Base-by-base conservation (phyloP, 139 green algal species). In the Closterium sp. region DNA sequence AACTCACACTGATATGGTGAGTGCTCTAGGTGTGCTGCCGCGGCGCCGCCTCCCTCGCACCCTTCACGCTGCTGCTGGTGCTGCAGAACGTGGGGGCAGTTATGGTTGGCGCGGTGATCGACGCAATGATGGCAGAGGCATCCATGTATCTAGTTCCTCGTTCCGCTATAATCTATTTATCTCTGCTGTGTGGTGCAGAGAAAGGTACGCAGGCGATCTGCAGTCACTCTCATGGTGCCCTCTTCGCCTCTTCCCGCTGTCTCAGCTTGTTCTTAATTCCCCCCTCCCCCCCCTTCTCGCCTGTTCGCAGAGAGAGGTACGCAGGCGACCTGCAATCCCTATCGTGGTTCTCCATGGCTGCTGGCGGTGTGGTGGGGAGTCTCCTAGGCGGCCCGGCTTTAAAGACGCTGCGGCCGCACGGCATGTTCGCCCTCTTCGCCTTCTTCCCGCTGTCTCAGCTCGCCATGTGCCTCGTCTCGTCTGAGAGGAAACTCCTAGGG, bases 51-150 rank as follows among this genome's bases (percentile, higher is more conserved):
- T 89, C 90, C 16, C 43, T 43, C 2, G 10, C 86, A 16, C 33
- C 89, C 0, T 95, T 96, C 10, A 89, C 95, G 28, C 88, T 93
- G 0, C 92, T 91, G 35, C 95, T 98, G 91, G 36, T 90, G 33
- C 94, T 98, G 3, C 95, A 95, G 19, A 96, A 95, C 1, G 66
- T 97, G 1, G 95, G 94, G 33, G 98, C 97, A 0, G 97, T 97
- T 1, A 96, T 96, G 87, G 96, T 92, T 66, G 98, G 99, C 92
- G 98, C 99, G 33, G 97, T 99, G 33, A 96, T 99, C 28, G 98
- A 99, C 96, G 97, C 95, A n/a, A 97, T 99, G 36, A 97, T 99
- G n/a, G 97, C 99, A 88, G 96, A 98, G 93, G 89, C 16, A 4
- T 25, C 89, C 8, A 92, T 33, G 31, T 55, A 55, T 55, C 36